Evolutionary conservation across 768 basidiomycete species (phyloP).

Genomic region (Mycena filopes): DNA sequence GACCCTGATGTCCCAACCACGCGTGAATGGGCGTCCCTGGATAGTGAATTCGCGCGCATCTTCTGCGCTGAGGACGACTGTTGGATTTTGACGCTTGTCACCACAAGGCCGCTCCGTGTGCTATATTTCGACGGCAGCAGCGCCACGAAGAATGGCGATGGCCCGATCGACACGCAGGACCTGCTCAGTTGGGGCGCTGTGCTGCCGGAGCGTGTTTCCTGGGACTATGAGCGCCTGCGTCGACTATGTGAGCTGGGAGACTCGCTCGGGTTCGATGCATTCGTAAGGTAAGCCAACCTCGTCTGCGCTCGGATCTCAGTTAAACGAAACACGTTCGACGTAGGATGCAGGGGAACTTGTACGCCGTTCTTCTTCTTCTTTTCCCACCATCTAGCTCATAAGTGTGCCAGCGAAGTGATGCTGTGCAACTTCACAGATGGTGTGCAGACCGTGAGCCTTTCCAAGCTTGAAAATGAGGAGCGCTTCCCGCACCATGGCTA

Average conservation of each 20-base stretch:
- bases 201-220: conserved; percentile 12
- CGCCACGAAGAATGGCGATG: conserved; percentile 43
- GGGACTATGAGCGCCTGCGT: conserved; percentile 49
- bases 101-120: conserved; percentile 45
- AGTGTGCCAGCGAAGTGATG: conserved; percentile 53
- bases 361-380: conserved; percentile 32
- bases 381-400: not conserved
- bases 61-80: conserved; percentile 29
- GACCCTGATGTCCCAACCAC: conserved; percentile 38
- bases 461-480: conserved; percentile 39
- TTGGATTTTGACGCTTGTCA: conserved; percentile 38
- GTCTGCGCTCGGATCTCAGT: conserved; percentile 3
- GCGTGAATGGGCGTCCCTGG: conserved; percentile 52
- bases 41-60: conserved; percentile 50
- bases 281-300: conserved; percentile 48
- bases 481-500: conserved; percentile 16
- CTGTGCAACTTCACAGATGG: conserved; percentile 57
- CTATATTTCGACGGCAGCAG: conserved; percentile 55
- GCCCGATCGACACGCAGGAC: conserved; percentile 51
- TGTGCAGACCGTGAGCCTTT: conserved; percentile 49
- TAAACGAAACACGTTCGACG: conserved; percentile 2
- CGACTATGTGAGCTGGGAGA: conserved; percentile 58
- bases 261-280: conserved; percentile 54
- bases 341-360: conserved; percentile 64
- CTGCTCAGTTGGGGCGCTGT: conserved; percentile 45